Evolutionary conservation across 2,329 filamentous ascomycete species (phyloP), one percentile per base, ranked within the genome.

Genomic region (Xylogone sp.): DNA sequence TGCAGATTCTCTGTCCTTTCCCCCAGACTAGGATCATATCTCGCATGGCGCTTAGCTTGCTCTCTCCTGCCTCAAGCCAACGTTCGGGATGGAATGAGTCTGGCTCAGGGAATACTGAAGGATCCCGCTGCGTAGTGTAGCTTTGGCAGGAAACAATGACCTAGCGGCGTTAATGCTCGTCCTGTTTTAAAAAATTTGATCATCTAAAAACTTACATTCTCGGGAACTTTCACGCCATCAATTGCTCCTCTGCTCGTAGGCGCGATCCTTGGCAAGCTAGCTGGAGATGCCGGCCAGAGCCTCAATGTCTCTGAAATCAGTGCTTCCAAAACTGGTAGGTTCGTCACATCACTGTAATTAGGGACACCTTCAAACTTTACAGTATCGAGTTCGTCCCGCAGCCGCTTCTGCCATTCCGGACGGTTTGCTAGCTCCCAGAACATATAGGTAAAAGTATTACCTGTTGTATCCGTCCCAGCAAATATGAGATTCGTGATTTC

Each of bases 81-180:
- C 74, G 61, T 13, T 63, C 61, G 1, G 71, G 71, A 27, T 71
- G 51, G 50, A 69, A 71, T 18, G 45, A 58, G n/a, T 34, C n/a
- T 21, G 71, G 69, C 3, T 71, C 59, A 1, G 57, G 45, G 46
- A 70, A 74, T 3, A 71, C 61, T 1, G 45, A 45, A 0, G 61
- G 56, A 49, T 71, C 62, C 4, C 69, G 66, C 51, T 75, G 72
- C 18, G 73, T 55, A 18, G 66, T 70, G 46, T 67, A 73, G 20
- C 65, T 53, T 56, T 71, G 69, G 0, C 69, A 69, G 1, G 62
- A 59, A 1, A 73, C 62, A 0, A 57, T 66, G 0, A 57, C 10
- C 24, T 27, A 10, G 24, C 10, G 5, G 24, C 10, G 10, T 27
- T 27, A 27, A 27, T 10, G 24, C 10, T 27, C n/a, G n/a, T n/a